These are phyloP conservation scores for Microglena sp. DNA, from an alignment of 139 green algal genomes.

Conservation along the genomic window DNA sequence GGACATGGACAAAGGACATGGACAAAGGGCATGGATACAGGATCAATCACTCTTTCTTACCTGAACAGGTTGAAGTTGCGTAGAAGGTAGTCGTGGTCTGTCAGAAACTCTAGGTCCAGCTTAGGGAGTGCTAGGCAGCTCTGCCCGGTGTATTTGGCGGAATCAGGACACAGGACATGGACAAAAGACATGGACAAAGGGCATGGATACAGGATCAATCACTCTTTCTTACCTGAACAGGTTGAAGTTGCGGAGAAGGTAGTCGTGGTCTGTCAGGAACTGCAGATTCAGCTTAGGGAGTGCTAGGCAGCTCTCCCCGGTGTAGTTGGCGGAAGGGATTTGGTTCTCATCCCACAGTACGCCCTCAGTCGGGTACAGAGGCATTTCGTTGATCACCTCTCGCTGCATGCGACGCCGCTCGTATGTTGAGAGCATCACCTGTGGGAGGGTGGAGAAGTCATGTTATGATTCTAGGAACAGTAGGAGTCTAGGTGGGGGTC, in stretches of 20 bases:
- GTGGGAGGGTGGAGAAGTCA: conserved; percentile 49
- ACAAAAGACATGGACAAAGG: not conserved
- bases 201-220: not conserved
- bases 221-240: conserved; percentile 62
- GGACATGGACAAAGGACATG: too few species aligned
- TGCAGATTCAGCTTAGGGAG: conserved; percentile 98
- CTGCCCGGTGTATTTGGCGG: conserved; percentile 52
- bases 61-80: conserved; percentile 95
- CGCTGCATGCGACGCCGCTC: conserved; percentile 62
- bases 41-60: conserved; percentile 43
- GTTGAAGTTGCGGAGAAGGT: conserved; percentile 96
- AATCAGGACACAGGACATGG: too few species aligned
- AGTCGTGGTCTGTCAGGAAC: conserved; percentile 93
- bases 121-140: conserved; percentile 83
- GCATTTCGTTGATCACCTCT: conserved; percentile 79
- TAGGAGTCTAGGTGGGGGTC: too few species aligned
- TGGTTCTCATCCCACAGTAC: conserved; percentile 86
- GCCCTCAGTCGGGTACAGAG: conserved; percentile 92
- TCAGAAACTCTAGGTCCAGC: conserved; percentile 98
- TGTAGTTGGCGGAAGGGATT: conserved; percentile 41
- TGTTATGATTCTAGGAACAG: not conserved
- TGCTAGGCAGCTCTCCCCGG: conserved; percentile 64
- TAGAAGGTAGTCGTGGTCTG: conserved; percentile 90
- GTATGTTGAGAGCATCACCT: conserved; percentile 71
- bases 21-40: not conserved